phyloP scores from a whole-genome alignment of 2,329 filamentous ascomycete genomes.

The Paracamarosporium sp. region DNA sequence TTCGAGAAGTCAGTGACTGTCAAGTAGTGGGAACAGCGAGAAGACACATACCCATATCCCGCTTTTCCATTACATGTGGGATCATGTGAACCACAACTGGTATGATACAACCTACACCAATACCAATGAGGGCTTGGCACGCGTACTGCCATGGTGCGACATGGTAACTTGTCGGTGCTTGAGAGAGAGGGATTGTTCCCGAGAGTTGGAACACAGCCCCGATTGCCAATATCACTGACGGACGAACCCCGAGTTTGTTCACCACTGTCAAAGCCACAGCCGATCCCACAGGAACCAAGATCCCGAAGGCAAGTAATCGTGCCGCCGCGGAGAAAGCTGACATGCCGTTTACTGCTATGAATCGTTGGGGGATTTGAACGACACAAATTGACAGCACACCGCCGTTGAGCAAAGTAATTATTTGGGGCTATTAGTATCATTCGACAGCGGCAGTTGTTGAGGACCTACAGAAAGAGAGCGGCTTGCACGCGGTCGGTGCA shows the following conservation, averaged over 20 bases:
- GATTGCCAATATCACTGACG: not conserved
- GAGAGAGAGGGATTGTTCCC: too few relatives aligned
- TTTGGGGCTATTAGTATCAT: not conserved
- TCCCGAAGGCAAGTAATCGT: conserved; percentile 10
- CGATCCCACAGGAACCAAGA: conserved; percentile 5
- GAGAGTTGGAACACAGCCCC: too few relatives aligned
- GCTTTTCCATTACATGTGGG: too few relatives aligned
- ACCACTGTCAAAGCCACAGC: not conserved
- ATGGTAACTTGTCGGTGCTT: too few relatives aligned
- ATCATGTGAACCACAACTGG: too few relatives aligned
- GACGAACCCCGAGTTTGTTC: not conserved
- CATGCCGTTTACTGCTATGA: conserved; percentile 8
- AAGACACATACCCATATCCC: too few relatives aligned
- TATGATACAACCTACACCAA: too few relatives aligned
- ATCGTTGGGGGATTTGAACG: conserved; percentile 11
- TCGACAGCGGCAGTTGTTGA: not conserved
- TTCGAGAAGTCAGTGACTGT: too few relatives aligned
- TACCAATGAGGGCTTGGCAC: too few relatives aligned
- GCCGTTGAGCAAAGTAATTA: not conserved
- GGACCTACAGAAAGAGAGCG: conserved; percentile 16
- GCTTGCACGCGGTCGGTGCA: conserved; percentile 7
- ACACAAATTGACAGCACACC: not conserved
- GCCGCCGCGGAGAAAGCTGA: conserved; percentile 8
- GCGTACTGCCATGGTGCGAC: too few relatives aligned
- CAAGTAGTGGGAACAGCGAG: too few relatives aligned